phyloP scores from a whole-genome alignment of 495 filamentous ascomycete species.

The Xylaria sp. region DNA sequence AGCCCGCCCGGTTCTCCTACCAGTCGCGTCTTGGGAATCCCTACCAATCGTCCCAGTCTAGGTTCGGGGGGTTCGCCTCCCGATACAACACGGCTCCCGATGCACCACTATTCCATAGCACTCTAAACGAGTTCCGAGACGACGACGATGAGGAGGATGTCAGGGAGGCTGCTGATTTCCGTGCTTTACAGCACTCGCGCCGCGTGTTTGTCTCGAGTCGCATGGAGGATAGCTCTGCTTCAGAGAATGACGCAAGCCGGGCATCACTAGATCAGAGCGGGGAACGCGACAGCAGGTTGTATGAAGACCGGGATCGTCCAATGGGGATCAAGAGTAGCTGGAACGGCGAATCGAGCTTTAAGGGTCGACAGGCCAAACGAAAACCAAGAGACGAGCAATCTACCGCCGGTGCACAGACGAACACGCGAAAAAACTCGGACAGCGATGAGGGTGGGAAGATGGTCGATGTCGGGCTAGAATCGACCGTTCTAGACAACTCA shows the following conservation, averaged over 20 bases:
- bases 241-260: slow-evolving; percentile 69
- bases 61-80: slow-evolving; percentile 77
- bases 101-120: slow-evolving; percentile 91
- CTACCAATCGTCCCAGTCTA: slow-evolving; percentile 70
- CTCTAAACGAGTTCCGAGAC: slow-evolving; percentile 77
- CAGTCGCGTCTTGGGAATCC: slow-evolving; percentile 65
- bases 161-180: slow-evolving; percentile 90
- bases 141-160: slow-evolving; percentile 94
- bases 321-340: slow-evolving; percentile 67
- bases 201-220: slow-evolving; percentile 83
- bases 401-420: slow-evolving; percentile 52
- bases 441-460: slow-evolving; percentile 71
- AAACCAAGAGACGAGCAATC: slow-evolving; percentile 50
- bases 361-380: slow-evolving; percentile 37
- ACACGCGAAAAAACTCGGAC: slow-evolving; percentile 45
- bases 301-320: slow-evolving; percentile 51
- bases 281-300: slow-evolving; percentile 52
- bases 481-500: slow-evolving; percentile 61
- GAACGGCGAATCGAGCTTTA: slow-evolving; percentile 58
- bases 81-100: slow-evolving; percentile 68
- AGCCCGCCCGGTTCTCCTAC: slow-evolving; percentile 47
- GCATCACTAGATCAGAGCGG: slow-evolving; percentile 64
- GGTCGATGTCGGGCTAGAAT: slow-evolving; percentile 88
- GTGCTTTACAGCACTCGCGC: slow-evolving; percentile 86
- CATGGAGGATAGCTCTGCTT: slow-evolving; percentile 80